Base-by-base conservation (phyloP, 2,329 filamentous ascomycete genomes). In the Parascedosporium putredinis region DNA sequence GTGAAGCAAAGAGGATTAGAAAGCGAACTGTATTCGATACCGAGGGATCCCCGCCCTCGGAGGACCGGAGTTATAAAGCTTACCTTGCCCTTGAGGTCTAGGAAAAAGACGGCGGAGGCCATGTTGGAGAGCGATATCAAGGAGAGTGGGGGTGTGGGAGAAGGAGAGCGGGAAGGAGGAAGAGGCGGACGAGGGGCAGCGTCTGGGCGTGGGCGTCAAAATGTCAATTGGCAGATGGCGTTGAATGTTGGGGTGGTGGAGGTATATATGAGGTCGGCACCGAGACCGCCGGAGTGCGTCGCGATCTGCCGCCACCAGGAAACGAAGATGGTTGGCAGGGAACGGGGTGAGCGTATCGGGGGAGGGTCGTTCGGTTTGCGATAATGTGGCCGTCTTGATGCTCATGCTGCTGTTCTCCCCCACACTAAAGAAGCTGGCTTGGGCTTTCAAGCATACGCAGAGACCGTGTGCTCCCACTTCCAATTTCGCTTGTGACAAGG, bases 51-150 rank as follows among this genome's bases (percentile, higher is more conserved):
- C n/a, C 23, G 10, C 36, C 16, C 22, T 29, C 14, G 25, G 36
- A n/a, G n/a, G n/a, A n/a, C n/a, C n/a, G 16, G 42, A 8, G 20
- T 20, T 20, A 22, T 20, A 42, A 20, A 14, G 55, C 57, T 47
- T 60, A 94, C 89, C 86, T 98, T 98, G 87, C 93, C 93, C 88
- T 98, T 98, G 59, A 98, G 79, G 69, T 98, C 93, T 62, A 98
- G 84, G 68, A 98, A 98, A 79, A 98, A 98, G 62, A 98, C 67
- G 56, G 93, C 93, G 53, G 93, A 98, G 59, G 93, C 93, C 93
- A 98, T 98, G 65, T 60, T 75, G 69, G 61, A 34, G n/a, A n/a
- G n/a, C n/a, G n/a, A n/a, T n/a, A n/a, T n/a, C 36, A 45, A 31
- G 43, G 52, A 50, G 53, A 47, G 51, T 51, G 51, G 50, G 55